Conservation (phyloP, 139 green algal genomes). For the Chlorella ohadii region DNA sequence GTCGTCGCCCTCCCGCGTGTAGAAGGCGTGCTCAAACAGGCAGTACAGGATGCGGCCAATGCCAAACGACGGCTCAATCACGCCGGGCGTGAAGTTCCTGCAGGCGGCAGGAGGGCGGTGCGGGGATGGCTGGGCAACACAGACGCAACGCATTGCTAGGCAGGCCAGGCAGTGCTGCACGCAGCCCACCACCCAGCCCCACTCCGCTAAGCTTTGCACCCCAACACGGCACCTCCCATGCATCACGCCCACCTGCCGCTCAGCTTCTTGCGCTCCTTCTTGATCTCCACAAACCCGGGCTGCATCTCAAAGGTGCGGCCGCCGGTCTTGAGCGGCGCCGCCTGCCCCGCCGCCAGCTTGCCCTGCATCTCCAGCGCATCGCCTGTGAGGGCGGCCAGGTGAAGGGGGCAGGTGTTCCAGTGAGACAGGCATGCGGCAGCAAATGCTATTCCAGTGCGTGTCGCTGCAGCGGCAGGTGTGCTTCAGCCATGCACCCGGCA, state of each 20-base stretch:
- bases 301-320: constrained; percentile 51
- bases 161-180: too few species aligned
- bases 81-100: constrained; percentile 87
- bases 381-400: neutral
- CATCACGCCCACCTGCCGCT: constrained; percentile 54
- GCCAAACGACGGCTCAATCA: constrained; percentile 99
- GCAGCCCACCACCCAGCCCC: too few species aligned
- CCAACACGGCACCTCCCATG: neutral
- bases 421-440: neutral
- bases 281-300: constrained; percentile 77
- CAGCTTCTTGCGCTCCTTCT: constrained; percentile 74
- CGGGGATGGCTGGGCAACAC: too few species aligned
- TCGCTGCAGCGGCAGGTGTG: too few species aligned
- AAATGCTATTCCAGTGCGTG: too few species aligned
- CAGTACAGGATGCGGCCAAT: constrained; percentile 99
- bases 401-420: neutral
- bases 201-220: too few species aligned
- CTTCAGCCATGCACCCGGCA: too few species aligned
- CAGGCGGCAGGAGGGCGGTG: too few species aligned
- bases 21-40: constrained; percentile 98
- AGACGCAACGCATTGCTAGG: too few species aligned
- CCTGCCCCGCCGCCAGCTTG: constrained; percentile 55
- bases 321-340: constrained; percentile 34
- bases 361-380: constrained; percentile 56
- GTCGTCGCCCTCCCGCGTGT: constrained; percentile 81